Conservation (phyloP, 2,329 filamentous ascomycete species). For the Colletotrichum lini region DNA sequence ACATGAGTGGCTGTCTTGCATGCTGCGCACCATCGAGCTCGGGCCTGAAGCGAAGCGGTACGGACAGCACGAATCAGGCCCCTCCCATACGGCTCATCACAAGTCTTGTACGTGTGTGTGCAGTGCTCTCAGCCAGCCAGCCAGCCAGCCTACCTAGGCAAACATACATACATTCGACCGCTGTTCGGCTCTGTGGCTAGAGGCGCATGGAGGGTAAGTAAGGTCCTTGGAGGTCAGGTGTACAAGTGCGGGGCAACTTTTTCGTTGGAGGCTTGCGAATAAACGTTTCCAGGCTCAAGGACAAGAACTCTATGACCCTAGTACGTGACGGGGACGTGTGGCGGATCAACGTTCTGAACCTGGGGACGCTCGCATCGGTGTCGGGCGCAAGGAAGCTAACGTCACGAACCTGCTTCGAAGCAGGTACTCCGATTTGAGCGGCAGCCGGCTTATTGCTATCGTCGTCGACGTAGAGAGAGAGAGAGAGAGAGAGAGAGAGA, state of each 20-base stretch:
- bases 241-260: constrained; percentile 33
- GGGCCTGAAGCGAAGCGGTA: constrained; percentile 35
- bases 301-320: not conserved
- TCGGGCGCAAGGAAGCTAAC: constrained; percentile 7
- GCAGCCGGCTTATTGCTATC: constrained; percentile 22
- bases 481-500: not conserved
- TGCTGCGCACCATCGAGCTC: constrained; percentile 33
- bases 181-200: constrained; percentile 16
- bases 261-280: constrained; percentile 20
- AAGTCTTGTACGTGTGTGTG: constrained; percentile 16
- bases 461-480: constrained; percentile 6
- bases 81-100: constrained; percentile 5
- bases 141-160: no score
- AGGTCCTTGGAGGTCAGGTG: constrained; percentile 25
- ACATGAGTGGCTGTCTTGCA: constrained; percentile 32
- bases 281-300: not conserved
- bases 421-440: constrained; percentile 36
- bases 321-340: not conserved
- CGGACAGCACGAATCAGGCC: constrained; percentile 24
- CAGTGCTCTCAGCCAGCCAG: constrained; percentile 13
- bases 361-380: constrained; percentile 11
- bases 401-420: constrained; percentile 25
- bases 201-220: constrained; percentile 12
- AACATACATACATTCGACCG: constrained; percentile 7
- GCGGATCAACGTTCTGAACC: constrained; percentile 6